Evolutionary conservation across 192 early-diverging fungal species (phyloP).

Genomic region (Gigaspora rosea): DNA sequence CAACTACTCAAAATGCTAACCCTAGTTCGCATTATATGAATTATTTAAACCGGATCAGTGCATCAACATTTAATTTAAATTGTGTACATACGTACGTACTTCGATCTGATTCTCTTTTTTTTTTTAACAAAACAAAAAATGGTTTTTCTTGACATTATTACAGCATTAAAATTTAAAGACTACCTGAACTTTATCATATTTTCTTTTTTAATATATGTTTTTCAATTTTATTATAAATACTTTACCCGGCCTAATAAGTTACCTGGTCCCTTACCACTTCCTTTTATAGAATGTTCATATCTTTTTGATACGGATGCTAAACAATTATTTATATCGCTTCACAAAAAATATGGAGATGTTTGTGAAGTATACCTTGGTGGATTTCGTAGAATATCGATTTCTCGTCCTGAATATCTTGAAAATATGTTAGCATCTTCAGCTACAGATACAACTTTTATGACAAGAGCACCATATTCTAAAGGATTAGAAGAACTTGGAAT

Average conservation of each 20-base stretch:
- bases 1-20: too few species aligned
- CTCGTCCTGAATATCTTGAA: not conserved
- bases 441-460: not conserved
- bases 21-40: too few species aligned
- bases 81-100: too few species aligned
- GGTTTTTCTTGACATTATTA: too few species aligned
- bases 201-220: too few species aligned
- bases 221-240: constrained; percentile 8
- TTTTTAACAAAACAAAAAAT: too few species aligned
- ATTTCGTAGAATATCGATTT: not conserved
- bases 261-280: not conserved
- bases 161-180: too few species aligned
- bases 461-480: not conserved
- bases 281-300: not conserved
- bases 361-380: not conserved
- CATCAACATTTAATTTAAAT: too few species aligned
- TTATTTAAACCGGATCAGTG: too few species aligned
- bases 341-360: constrained; percentile 13
- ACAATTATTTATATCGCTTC: not conserved
- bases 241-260: not conserved
- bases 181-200: too few species aligned
- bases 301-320: not conserved
- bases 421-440: not conserved
- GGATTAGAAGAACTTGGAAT: not conserved
- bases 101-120: too few species aligned